Base-by-base conservation (phyloP, 2,329 filamentous ascomycete genomes). In the Akanthomyces dipterigenus region DNA sequence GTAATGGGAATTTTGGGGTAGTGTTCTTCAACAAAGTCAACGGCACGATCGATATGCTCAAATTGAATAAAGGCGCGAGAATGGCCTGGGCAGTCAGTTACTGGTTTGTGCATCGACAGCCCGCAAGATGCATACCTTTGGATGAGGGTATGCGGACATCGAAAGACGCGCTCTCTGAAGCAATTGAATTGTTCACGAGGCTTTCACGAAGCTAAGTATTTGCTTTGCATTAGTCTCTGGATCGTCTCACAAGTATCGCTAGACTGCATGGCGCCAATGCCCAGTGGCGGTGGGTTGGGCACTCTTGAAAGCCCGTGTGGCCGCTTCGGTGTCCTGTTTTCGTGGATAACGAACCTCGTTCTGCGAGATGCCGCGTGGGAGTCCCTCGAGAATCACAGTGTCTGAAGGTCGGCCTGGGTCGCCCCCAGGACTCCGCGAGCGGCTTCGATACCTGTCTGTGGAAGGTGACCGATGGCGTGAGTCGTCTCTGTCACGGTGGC, bases 321-420 rank as follows among this genome's bases (percentile, higher is more conserved):
- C n/a, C 2, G 14, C 24, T 11, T 20, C 20, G 43, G 45, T 34
- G 43, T 45, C 38, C 16, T 36, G 31, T 34, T 60, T 24, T 34
- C 36, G 46, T 51, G 38, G n/a, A 43, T 26, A 24, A 71, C 79
- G 72, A 77, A 84, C 81, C 73, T 83, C 79, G 69, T 76, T 75
- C 70, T 80, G 74, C 62, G 78, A 78, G 63, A 82, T 73, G 60
- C 77, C 77, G 62, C 73, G 69, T 36, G 81, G 79, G 60, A 85
- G 66, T 59, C 81, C 81, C 67, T 85, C 82, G 48, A 85, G 72
- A 58, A 85, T 82, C 56, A 85, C 74, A 38, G 79, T 82, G 64
- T 81, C 76, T 64, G 75, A 80, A 36, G 80, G 79, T 62, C 67
- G 68, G 54, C 76, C 76, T 31, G 75, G 73, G 51, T 76, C 74